phyloP scores from a whole-genome alignment of 2,329 filamentous ascomycete species.

The Colletotrichum musicola region DNA sequence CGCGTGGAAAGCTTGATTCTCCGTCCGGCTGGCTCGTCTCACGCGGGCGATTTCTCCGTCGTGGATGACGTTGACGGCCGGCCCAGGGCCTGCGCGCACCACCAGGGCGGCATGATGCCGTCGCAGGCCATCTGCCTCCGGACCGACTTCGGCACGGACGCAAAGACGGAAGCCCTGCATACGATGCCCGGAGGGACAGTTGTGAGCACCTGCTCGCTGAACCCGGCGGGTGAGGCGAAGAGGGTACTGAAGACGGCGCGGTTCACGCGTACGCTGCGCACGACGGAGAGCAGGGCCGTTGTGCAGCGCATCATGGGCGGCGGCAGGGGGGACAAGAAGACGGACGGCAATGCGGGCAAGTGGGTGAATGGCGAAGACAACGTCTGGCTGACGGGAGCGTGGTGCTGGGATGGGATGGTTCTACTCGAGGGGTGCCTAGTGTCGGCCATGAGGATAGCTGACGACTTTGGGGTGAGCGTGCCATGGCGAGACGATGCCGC shows the following conservation, averaged over 20 bases:
- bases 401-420: constrained; percentile 77
- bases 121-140: constrained; percentile 52
- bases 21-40: constrained; percentile 23
- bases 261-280: constrained; percentile 67
- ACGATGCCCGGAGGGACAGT: constrained; percentile 63
- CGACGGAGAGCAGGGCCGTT: constrained; percentile 58
- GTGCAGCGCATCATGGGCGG: constrained; percentile 60
- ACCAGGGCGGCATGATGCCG: constrained; percentile 41
- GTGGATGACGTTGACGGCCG: constrained; percentile 20
- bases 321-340: not conserved
- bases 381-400: constrained; percentile 69
- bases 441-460: constrained; percentile 68
- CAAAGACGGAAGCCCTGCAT: constrained; percentile 65
- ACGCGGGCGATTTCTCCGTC: constrained; percentile 25
- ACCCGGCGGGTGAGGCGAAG: constrained; percentile 49
- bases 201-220: constrained; percentile 65
- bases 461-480: constrained; percentile 61
- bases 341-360: not conserved
- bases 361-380: constrained; percentile 68
- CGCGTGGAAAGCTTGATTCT: constrained; percentile 62
- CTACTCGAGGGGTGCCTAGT: constrained; percentile 71
- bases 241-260: constrained; percentile 58
- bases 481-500: constrained; percentile 46
- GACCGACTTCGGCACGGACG: constrained; percentile 47
- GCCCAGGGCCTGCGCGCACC: constrained; percentile 45